A percentile compares a stretch with the other conserved stretches of the same genome.
These are phyloP conservation scores for Diaporthe sp. DNA, from an alignment of 2,329 filamentous ascomycete genomes.

Conservation along the genomic window DNA sequence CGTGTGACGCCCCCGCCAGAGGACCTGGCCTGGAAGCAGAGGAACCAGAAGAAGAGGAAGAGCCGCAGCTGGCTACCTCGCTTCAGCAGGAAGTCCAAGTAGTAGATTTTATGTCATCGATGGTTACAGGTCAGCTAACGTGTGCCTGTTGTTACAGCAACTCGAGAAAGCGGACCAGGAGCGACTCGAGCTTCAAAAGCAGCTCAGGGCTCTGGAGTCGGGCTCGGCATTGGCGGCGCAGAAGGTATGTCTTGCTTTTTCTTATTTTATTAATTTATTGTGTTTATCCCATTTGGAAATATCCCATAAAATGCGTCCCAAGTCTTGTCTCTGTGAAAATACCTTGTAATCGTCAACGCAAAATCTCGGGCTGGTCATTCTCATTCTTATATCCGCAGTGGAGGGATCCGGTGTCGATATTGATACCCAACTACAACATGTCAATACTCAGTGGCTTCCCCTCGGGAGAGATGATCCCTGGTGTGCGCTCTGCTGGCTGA, in stretches of 20 bases:
- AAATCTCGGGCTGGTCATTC: conserved; percentile 24
- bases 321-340: conserved; percentile 21
- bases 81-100: conserved; percentile 29
- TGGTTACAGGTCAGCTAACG: conserved; percentile 36
- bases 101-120: not conserved
- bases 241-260: conserved; percentile 57
- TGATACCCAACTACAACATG: conserved; percentile 32
- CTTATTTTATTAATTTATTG: conserved; percentile 12
- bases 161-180: conserved; percentile 68
- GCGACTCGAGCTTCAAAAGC: conserved; percentile 64
- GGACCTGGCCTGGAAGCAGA: conserved; percentile 1
- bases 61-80: conserved; percentile 6
- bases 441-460: conserved; percentile 20
- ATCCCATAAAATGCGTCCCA: conserved; percentile 13
- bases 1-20: conserved; percentile 31
- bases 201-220: conserved; percentile 63
- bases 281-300: conserved; percentile 6
- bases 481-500: conserved; percentile 30
- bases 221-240: conserved; percentile 60
- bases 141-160: conserved; percentile 55
- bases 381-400: conserved; percentile 30
- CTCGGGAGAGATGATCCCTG: conserved; percentile 19
- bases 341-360: conserved; percentile 7
- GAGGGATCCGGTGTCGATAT: conserved; percentile 28
- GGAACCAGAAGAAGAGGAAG: not conserved